These are phyloP conservation scores for Zygnema cylindricum DNA, from an alignment of 139 green algal genomes.

Conservation along the genomic window DNA sequence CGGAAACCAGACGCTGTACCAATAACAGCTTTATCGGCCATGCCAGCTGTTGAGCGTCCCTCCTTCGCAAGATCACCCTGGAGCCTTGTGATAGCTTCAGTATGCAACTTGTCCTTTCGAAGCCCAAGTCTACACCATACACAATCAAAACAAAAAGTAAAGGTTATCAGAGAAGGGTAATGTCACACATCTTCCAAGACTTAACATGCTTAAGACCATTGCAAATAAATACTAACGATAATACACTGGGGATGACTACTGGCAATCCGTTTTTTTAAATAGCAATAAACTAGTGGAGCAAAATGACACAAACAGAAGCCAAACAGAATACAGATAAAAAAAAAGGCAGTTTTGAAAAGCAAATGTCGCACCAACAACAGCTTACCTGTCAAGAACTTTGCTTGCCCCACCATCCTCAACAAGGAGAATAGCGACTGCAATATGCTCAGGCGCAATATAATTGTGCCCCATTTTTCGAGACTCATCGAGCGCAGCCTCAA, in stretches of 20 bases:
- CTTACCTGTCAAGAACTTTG: conserved; percentile 58
- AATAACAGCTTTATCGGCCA: background rate
- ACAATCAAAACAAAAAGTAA: no score
- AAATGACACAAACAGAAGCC: no score
- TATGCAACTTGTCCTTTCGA: conserved; percentile 54
- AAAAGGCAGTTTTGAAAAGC: no score
- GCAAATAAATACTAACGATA: no score
- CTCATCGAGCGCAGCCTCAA: conserved; percentile 85
- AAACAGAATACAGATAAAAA: no score
- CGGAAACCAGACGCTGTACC: background rate
- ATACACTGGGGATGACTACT: no score
- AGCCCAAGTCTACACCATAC: conserved; percentile 55
- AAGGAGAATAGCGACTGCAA: conserved; percentile 80
- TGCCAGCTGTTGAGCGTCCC: conserved; percentile 33
- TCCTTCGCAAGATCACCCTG: conserved; percentile 58
- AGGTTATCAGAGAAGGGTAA: no score
- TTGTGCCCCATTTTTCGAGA: conserved; percentile 77
- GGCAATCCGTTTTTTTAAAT: no score
- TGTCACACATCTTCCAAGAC: no score
- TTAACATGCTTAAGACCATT: no score
- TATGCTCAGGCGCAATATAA: conserved; percentile 92
- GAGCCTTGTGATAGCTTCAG: conserved; percentile 38
- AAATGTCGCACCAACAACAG: background rate
- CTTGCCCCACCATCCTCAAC: conserved; percentile 45
- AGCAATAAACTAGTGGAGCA: no score